These are phyloP conservation scores for Glaciozyma antarctica DNA, from an alignment of 768 basidiomycete genomes.

Conservation along the genomic window DNA sequence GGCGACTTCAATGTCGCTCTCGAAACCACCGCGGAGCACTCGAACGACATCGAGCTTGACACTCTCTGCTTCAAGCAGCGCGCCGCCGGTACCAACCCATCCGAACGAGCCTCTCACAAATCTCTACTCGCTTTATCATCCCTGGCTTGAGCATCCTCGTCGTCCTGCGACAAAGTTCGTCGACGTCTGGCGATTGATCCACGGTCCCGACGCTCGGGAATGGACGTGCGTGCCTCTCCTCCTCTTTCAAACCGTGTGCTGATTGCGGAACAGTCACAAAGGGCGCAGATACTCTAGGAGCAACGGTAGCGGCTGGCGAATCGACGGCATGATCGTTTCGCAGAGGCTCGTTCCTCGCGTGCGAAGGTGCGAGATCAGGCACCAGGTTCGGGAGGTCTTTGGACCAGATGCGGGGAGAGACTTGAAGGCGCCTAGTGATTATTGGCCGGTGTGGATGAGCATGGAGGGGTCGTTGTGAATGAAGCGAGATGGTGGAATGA, in stretches of 20 bases:
- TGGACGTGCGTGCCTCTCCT: constrained; percentile 65
- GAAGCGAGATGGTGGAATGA: too few relatives aligned
- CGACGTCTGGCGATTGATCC: constrained; percentile 66
- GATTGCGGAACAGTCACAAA: neutral
- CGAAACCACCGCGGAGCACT: constrained; percentile 55
- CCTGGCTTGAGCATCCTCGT: constrained; percentile 7
- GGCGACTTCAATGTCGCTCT: constrained; percentile 84
- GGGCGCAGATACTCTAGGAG: constrained; percentile 2
- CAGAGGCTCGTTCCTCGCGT: constrained; percentile 56
- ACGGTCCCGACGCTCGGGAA: constrained; percentile 48
- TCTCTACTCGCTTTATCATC: constrained; percentile 5
- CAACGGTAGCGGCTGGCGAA: constrained; percentile 41
- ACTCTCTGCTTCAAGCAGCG: neutral
- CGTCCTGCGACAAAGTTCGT: constrained; percentile 46
- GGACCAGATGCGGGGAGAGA: too few relatives aligned
- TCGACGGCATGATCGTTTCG: constrained; percentile 59
- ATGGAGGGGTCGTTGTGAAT: too few relatives aligned
- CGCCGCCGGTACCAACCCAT: constrained; percentile 37
- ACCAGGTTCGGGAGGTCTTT: constrained; percentile 47
- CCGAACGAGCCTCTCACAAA: constrained; percentile 39
- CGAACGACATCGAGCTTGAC: constrained; percentile 50
- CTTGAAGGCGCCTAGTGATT: too few relatives aligned
- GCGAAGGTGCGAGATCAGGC: constrained; percentile 73
- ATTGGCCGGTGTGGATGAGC: too few relatives aligned
- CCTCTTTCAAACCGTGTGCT: neutral